Percentiles rank a stretch among this genome's conserved stretches.
These are phyloP conservation scores for Aspergillus thermomutatus DNA, from an alignment of 2,329 filamentous ascomycete species.

Conservation along the genomic window DNA sequence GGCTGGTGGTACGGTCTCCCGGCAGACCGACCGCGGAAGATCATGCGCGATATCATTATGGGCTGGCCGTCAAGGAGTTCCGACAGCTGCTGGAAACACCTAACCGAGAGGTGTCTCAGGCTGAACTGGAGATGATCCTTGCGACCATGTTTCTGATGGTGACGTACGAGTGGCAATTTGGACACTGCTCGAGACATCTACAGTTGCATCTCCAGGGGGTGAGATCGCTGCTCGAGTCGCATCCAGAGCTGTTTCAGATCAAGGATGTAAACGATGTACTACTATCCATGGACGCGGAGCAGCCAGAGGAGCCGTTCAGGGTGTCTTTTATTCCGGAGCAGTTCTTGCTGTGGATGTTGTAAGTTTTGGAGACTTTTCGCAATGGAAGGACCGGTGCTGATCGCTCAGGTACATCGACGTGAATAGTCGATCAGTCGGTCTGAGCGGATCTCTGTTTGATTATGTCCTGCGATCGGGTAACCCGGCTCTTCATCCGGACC, in stretches of 20 bases:
- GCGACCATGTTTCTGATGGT: constrained; percentile 37
- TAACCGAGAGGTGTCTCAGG: constrained; percentile 22
- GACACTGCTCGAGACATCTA: constrained; percentile 31
- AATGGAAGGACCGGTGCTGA: not conserved
- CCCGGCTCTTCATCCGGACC: constrained; percentile 30
- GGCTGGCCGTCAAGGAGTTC: constrained; percentile 35
- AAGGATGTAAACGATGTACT: constrained; percentile 30
- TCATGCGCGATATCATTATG: constrained; percentile 34
- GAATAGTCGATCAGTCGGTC: constrained; percentile 26
- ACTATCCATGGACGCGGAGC: constrained; percentile 16
- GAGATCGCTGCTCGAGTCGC: constrained; percentile 33
- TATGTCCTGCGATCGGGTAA: constrained; percentile 31
- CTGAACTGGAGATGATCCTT: constrained; percentile 34
- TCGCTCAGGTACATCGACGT: constrained; percentile 27
- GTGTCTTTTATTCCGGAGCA: constrained; percentile 37
- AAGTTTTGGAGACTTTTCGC: constrained; percentile 7
- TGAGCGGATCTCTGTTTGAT: constrained; percentile 30
- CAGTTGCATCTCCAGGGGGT: constrained; percentile 37
- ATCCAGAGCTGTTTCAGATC: constrained; percentile 29
- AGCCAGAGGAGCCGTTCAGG: constrained; percentile 12
- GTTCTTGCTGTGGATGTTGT: constrained; percentile 35
- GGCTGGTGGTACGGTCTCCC: constrained; percentile 22
- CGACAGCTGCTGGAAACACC: constrained; percentile 32
- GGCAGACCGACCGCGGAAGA: constrained; percentile 29
- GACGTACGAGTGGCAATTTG: constrained; percentile 36